These are phyloP conservation scores for Helichrysum umbraculigerum DNA, from an alignment of 129 eudicot species.

Conservation along the genomic window DNA sequence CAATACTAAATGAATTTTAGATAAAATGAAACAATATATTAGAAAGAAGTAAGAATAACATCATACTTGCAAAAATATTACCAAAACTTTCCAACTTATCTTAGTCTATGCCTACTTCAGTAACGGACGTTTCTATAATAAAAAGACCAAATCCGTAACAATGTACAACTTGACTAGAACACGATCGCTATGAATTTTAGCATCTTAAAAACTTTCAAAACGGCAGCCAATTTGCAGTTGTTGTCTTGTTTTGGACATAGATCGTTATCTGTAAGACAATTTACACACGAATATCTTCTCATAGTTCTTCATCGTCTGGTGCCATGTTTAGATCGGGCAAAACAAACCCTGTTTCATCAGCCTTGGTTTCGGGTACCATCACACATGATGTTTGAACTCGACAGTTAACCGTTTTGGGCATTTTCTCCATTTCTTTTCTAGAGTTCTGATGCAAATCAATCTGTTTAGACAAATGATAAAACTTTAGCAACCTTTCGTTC, in stretches of 20 bases:
- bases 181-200: not conserved
- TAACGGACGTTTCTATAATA: not conserved
- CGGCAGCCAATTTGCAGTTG: not conserved
- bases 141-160: slow-evolving; percentile 13
- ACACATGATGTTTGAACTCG: not conserved
- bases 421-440: not conserved
- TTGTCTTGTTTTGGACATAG: slow-evolving; percentile 4
- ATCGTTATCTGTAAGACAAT: not conserved
- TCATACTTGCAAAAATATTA: not conserved
- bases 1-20: not conserved
- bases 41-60: not conserved
- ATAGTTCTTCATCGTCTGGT: slow-evolving; percentile 32
- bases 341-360: slow-evolving; percentile 35
- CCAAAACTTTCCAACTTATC: not conserved
- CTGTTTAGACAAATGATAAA: slow-evolving; percentile 34
- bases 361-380: slow-evolving; percentile 1
- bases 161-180: slow-evolving; percentile 16
- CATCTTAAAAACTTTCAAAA: slow-evolving; percentile 11
- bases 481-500: not conserved
- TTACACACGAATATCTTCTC: slow-evolving; percentile 6
- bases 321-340: slow-evolving; percentile 42
- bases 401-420: not conserved
- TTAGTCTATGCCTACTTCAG: not conserved
- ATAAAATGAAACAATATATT: not conserved
- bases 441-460: slow-evolving; percentile 31